Evolutionary conservation across 2,329 filamentous ascomycete species (phyloP), one percentile per base, ranked within the genome.

Genomic region (Canariomyces notabilis): DNA sequence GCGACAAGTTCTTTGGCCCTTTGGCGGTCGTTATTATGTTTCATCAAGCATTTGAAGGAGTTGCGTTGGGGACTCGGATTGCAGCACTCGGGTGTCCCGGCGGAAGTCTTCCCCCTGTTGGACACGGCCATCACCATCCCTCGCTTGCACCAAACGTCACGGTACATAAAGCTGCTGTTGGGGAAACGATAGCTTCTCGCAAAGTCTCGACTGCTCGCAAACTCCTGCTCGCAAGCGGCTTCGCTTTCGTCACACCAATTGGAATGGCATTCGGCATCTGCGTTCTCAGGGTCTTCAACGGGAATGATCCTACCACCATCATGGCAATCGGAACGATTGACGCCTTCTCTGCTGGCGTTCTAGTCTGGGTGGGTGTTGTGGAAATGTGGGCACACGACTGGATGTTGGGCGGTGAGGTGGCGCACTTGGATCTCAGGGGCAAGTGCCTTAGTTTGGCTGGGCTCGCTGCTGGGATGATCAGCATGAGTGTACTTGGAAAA

Each of bases 261-360:
- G 87, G 86, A 11, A 90, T 90, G 85, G 84, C 81, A 0, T 89
- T 91, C 49, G 86, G 87, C 1, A 81, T 89, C 26, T 83, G 83
- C 3, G 83, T 86, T 3, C 65, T 89, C 21, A 67, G 82, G 31
- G 62, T 71, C 7, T 89, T 89, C 67, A 89, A 90, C 57, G 85
- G 84, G 4, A 88, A 86, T 56, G 77, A 87, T 54, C 75, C 72
- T 3, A 71, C 73, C 1, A 89, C 85, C 0, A 71, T 89, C 32
- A 65, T 89, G 35, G 81, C 85, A 2, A 79, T 89, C 29, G 86
- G 85, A 0, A 87, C 84, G 0, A 70, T 90, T 1, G 82, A 90
- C 62, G 83, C 85, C 6, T 60, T 89, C 8, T 86, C 80, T 1
- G 84, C 86, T 0, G 86, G 86, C 21, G 87, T 91, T 36, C 70